Conservation (phyloP, 768 basidiomycete genomes). For the Russula brevipes region DNA sequence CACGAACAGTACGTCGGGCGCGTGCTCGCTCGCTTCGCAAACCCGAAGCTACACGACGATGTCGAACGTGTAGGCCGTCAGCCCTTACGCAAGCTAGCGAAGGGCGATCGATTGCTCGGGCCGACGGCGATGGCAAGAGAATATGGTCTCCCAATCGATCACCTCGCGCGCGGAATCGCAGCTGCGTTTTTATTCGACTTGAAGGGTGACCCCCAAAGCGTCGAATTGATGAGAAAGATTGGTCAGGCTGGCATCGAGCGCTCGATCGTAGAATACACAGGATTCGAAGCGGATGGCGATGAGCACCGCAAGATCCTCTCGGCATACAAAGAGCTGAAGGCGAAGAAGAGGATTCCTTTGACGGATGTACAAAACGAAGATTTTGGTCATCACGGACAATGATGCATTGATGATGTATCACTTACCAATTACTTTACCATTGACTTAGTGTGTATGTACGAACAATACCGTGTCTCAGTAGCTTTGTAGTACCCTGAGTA, state of each 20-base stretch:
- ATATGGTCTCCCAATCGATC: conserved; percentile 31
- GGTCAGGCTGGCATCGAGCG: conserved; percentile 29
- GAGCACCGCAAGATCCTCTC: conserved; percentile 26
- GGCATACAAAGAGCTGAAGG: conserved; percentile 26
- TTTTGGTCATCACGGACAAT: not conserved
- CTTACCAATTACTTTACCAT: too few relatives aligned
- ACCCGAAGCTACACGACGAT: conserved; percentile 36
- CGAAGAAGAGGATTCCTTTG: not conserved
- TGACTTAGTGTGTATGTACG: too few relatives aligned
- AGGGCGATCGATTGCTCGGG: conserved; percentile 36
- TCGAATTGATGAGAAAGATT: conserved; percentile 31
- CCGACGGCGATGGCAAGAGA: conserved; percentile 35
- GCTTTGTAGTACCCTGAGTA: too few relatives aligned
- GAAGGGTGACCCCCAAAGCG: conserved; percentile 35
- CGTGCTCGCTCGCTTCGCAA: conserved; percentile 34
- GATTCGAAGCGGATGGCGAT: conserved; percentile 27
- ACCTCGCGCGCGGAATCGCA: conserved; percentile 35
- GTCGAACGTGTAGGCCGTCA: conserved; percentile 37
- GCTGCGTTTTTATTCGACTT: conserved; percentile 34
- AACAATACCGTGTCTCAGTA: too few relatives aligned
- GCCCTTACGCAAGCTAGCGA: conserved; percentile 38
- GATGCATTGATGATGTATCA: not conserved
- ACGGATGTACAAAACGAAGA: not conserved
- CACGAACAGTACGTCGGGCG: conserved; percentile 34
- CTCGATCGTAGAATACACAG: conserved; percentile 32